These are phyloP conservation scores for Coleophoma crateriformis DNA, from an alignment of 2,329 filamentous ascomycete species.

Conservation along the genomic window DNA sequence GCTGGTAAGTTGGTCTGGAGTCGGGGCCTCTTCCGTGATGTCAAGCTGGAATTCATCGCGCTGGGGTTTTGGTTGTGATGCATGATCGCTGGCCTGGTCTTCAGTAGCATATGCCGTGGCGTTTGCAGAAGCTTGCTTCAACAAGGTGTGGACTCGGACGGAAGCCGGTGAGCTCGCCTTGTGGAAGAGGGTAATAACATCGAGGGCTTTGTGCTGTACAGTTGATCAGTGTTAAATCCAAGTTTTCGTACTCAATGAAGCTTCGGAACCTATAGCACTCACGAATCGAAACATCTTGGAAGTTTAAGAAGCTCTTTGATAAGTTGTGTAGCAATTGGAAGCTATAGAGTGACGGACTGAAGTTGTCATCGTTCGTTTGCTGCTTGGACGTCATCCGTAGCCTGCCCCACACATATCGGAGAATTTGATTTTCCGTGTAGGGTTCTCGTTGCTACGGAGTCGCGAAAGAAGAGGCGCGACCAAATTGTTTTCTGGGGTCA, in stretches of 20 bases:
- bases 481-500: background rate
- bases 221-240: conserved; percentile 1
- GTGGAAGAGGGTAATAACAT: conserved; percentile 96
- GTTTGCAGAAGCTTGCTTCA: conserved; percentile 74
- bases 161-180: conserved; percentile 71
- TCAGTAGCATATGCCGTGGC: conserved; percentile 62
- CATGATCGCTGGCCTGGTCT: conserved; percentile 67
- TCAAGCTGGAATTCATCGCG: conserved; percentile 77
- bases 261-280: conserved; percentile 6
- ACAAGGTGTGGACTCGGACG: conserved; percentile 63
- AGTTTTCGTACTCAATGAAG: background rate
- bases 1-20: conserved; percentile 73
- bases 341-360: conserved; percentile 6
- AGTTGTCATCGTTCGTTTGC: background rate
- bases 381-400: background rate
- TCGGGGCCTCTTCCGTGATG: conserved; percentile 75
- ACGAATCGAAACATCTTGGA: conserved; percentile 30
- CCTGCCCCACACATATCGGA: background rate
- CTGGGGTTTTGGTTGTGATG: conserved; percentile 46
- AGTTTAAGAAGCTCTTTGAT: background rate
- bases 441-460: background rate
- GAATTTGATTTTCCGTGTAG: background rate
- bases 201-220: conserved; percentile 67
- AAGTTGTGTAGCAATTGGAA: background rate
- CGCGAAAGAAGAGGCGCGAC: background rate